These are phyloP conservation scores for Sanghuangporus baumii DNA, from an alignment of 1,284 basidiomycete species.

Conservation along the genomic window DNA sequence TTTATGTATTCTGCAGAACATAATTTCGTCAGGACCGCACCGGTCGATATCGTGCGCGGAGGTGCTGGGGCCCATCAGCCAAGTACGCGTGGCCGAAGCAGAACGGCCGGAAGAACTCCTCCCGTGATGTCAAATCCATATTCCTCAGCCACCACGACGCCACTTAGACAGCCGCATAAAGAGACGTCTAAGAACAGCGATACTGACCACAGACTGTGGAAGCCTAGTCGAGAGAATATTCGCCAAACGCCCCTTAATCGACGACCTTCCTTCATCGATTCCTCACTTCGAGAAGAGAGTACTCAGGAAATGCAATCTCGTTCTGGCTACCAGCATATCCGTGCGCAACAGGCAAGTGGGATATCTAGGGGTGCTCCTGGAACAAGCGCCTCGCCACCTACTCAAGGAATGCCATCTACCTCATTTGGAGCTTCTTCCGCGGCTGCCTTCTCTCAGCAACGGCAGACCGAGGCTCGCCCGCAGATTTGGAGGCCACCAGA, in stretches of 20 bases:
- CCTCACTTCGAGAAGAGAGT: background rate
- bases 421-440: background rate
- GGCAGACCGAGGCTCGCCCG: background rate
- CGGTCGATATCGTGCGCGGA: background rate
- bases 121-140: background rate
- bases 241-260: background rate
- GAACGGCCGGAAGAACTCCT: background rate
- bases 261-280: background rate
- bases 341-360: background rate
- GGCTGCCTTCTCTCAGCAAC: background rate
- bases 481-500: background rate
- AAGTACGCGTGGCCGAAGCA: background rate
- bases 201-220: constrained; percentile 8
- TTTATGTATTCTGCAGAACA: background rate
- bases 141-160: background rate
- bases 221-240: constrained; percentile 10
- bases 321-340: background rate
- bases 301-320: constrained; percentile 4
- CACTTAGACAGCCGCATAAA: background rate
- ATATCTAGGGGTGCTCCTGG: background rate
- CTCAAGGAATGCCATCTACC: background rate
- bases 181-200: background rate
- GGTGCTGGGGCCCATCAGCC: background rate
- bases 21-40: constrained; percentile 1
- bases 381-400: background rate